Evolutionary conservation across 2,329 filamentous ascomycete genomes (phyloP), one percentile per base, ranked within the genome.

Genomic region (Aspergillus phoenicis): DNA sequence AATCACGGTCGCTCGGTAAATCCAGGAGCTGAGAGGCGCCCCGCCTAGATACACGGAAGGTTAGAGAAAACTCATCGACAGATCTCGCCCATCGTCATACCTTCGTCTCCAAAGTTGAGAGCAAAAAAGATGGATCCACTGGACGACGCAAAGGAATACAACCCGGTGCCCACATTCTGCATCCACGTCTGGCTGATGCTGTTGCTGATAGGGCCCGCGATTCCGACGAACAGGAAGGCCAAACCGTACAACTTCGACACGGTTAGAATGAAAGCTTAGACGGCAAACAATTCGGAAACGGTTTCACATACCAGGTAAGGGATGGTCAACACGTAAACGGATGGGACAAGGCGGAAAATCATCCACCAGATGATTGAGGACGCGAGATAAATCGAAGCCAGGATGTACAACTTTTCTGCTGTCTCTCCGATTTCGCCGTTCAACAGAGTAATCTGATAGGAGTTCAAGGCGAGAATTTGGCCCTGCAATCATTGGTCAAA

Each of bases 381-480:
- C 20, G 76, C 76, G 3, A 87, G 77, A 66, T 88, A 89, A 20
- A 87, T 83, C 8, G 78, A 81, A 0, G 85, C 85, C 43, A 87
- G 83, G 53, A 80, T 78, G 72, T 89, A 89, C 0, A 89, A 76
- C 68, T 86, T 84, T 28, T 76, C 71, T 3, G 85, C 83, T 1
- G 82, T 81, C 69, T 88, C 80, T 59, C 84, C 85, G 26, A 85
- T 79, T 65, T 86, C 81, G n/a, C 87, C 87, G 0, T 85, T 86
- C n/a, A 89, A 78, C 11, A 89, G 80, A 0, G 86, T 87, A 70
- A 89, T 85, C 70, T 89, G 87, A 72, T 88, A 88, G 0, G 85
- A 87, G 72, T 87, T 88, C 59, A 85, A 83, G 2, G 86, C 84
- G 47, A 88, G 83, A 64, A 88, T 84, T 67, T 88, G 86, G 26